Conservation (phyloP, 1,284 basidiomycete species). For the Trichosporon faecale region DNA sequence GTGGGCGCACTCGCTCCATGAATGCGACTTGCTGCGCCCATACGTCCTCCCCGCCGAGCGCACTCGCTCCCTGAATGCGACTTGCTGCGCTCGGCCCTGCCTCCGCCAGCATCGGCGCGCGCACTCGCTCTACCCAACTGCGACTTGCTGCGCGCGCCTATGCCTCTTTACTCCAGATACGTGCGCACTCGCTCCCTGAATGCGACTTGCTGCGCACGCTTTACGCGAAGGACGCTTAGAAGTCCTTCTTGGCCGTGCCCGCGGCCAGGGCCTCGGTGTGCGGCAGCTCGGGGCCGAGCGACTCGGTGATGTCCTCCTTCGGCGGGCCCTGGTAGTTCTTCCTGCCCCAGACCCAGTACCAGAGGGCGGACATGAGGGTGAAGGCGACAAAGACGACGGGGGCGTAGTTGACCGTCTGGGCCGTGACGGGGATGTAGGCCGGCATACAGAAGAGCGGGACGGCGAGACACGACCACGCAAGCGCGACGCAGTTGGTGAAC, state of each 20-base stretch:
- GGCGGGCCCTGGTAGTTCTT: constrained; percentile 45
- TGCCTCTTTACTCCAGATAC: not conserved
- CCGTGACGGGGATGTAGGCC: constrained; percentile 34
- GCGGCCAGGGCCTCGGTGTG: not conserved
- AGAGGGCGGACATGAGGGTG: constrained; percentile 57
- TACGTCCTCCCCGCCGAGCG: not conserved
- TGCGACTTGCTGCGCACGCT: not conserved
- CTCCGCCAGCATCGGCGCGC: not conserved
- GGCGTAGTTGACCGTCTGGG: constrained; percentile 51
- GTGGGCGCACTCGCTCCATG: not conserved
- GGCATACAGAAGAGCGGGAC: constrained; percentile 41
- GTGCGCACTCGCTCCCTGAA: not conserved
- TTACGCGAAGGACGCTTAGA: not conserved
- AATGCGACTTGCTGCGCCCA: not conserved
- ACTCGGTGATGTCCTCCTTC: constrained; percentile 18
- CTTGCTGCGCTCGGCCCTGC: not conserved
- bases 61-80: constrained; percentile 1
- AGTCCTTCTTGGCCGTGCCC: not conserved
- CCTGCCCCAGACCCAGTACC: constrained; percentile 57
- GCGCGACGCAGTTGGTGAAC: constrained; percentile 40
- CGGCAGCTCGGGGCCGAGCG: not conserved
- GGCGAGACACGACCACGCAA: constrained; percentile 38
- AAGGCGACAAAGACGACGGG: constrained; percentile 65
- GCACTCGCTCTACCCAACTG: not conserved
- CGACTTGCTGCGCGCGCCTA: not conserved